Conservation (phyloP, 495 filamentous ascomycete species). For the Penicillium cataractarum region DNA sequence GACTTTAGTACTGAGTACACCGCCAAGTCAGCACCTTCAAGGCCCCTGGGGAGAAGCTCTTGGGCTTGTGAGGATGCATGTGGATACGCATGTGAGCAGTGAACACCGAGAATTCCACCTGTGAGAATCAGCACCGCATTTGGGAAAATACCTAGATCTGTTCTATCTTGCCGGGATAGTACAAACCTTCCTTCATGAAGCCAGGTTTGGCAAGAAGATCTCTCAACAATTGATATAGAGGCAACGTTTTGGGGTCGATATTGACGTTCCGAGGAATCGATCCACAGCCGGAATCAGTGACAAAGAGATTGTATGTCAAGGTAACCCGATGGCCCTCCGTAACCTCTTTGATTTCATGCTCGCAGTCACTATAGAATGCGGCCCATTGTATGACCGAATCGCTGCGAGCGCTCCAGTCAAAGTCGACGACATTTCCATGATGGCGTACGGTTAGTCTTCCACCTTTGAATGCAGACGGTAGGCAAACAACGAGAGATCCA, state of each 20-base stretch:
- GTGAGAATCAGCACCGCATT: neutral
- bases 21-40: constrained; percentile 31
- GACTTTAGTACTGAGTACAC: constrained; percentile 28
- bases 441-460: constrained; percentile 31
- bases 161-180: neutral
- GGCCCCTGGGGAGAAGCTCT: constrained; percentile 58
- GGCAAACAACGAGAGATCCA: constrained; percentile 58
- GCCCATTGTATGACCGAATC: constrained; percentile 52
- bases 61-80: constrained; percentile 18
- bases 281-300: constrained; percentile 20
- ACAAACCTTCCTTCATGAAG: constrained; percentile 22
- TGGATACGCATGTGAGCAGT: constrained; percentile 42
- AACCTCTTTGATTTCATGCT: constrained; percentile 62
- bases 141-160: neutral
- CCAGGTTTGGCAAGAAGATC: constrained; percentile 14
- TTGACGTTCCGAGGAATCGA: neutral
- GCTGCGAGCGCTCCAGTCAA: constrained; percentile 45
- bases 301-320: constrained; percentile 62
- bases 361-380: constrained; percentile 65
- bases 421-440: constrained; percentile 30
- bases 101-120: constrained; percentile 36
- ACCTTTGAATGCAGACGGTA: constrained; percentile 52
- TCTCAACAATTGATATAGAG: constrained; percentile 13
- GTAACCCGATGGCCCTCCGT: constrained; percentile 56
- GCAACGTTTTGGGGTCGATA: constrained; percentile 16